phyloP scores from a whole-genome alignment of 495 filamentous ascomycete species.

The Penicillium odoratum region DNA sequence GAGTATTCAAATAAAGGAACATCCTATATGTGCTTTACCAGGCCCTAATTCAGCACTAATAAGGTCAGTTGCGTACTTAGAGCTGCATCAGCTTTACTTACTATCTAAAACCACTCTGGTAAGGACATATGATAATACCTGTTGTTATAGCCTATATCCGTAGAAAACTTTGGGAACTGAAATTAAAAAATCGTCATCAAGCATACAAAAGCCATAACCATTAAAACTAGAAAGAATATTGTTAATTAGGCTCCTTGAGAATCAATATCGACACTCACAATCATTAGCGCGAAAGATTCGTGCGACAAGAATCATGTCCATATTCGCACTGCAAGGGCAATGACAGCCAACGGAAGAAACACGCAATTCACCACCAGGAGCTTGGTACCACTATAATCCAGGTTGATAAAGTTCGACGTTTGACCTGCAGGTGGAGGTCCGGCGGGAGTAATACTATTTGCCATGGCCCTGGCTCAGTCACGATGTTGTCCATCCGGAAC shows the following conservation, averaged over 20 bases:
- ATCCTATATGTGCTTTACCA: slow-evolving; percentile 36
- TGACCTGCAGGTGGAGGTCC: slow-evolving; percentile 33
- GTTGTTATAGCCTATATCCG: slow-evolving; percentile 7
- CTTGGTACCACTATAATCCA: slow-evolving; percentile 17
- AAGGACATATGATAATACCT: slow-evolving; percentile 28
- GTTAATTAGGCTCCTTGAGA: slow-evolving; percentile 5
- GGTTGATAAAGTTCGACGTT: slow-evolving; percentile 36
- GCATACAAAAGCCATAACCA: slow-evolving; percentile 34
- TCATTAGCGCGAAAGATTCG: slow-evolving; percentile 41
- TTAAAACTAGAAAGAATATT: slow-evolving; percentile 25
- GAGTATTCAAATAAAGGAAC: slow-evolving; percentile 16
- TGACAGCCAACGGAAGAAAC: slow-evolving; percentile 31
- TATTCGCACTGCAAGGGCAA: slow-evolving; percentile 32
- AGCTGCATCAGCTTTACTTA: slow-evolving; percentile 14
- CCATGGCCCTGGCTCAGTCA: slow-evolving; percentile 22
- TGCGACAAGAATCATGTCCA: slow-evolving; percentile 40
- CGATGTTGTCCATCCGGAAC: slow-evolving; percentile 1
- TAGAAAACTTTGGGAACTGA: background rate
- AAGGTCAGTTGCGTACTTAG: slow-evolving; percentile 6
- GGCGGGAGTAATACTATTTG: slow-evolving; percentile 25
- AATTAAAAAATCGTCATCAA: background rate
- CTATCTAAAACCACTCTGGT: slow-evolving; percentile 29
- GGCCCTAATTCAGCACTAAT: slow-evolving; percentile 30
- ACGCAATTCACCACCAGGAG: slow-evolving; percentile 30
- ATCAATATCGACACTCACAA: slow-evolving; percentile 28